Percentiles rank a stretch among this genome's conserved stretches.
These are phyloP conservation scores for Geotrichum reessii DNA, from an alignment of 1,139 yeast genomes.

Conservation along the genomic window DNA sequence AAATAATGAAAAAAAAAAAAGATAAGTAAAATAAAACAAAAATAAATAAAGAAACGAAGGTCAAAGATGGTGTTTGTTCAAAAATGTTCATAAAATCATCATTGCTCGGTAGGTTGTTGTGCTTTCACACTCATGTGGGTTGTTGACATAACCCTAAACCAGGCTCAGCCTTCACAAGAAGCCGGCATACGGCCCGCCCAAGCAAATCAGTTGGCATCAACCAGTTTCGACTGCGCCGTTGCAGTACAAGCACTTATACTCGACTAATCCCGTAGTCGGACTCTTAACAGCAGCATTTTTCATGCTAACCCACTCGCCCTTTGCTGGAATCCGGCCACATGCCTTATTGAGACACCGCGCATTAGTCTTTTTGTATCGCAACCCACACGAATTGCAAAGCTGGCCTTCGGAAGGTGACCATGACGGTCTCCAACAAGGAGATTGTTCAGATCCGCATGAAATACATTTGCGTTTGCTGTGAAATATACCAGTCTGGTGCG, in stretches of 20 bases:
- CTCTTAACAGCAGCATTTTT: conserved; percentile 51
- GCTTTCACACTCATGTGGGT: background rate
- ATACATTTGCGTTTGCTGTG: conserved; percentile 48
- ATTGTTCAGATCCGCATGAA: conserved; percentile 83
- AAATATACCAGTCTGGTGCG: background rate
- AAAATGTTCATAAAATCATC: background rate
- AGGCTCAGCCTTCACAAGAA: background rate
- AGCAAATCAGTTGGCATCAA: background rate
- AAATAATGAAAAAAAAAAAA: background rate
- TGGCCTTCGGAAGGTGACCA: conserved; percentile 89
- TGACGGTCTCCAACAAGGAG: conserved; percentile 98
- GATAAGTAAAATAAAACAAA: background rate
- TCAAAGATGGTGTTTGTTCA: background rate
- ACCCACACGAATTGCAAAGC: conserved; percentile 91
- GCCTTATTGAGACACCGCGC: conserved; percentile 72
- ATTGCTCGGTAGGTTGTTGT: background rate
- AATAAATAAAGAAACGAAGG: background rate
- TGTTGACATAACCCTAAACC: background rate
- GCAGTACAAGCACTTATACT: conserved; percentile 63
- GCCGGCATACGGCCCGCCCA: background rate
- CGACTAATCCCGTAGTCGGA: conserved; percentile 40
- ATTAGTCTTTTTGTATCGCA: conserved; percentile 86
- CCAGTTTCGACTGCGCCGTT: conserved; percentile 49
- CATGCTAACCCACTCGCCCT: conserved; percentile 94
- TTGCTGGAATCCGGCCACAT: conserved; percentile 89